Percentiles rank a stretch among this genome's conserved stretches.
Conservation (phyloP, 345 rosid species). For the Raphanus raphanistrum region DNA sequence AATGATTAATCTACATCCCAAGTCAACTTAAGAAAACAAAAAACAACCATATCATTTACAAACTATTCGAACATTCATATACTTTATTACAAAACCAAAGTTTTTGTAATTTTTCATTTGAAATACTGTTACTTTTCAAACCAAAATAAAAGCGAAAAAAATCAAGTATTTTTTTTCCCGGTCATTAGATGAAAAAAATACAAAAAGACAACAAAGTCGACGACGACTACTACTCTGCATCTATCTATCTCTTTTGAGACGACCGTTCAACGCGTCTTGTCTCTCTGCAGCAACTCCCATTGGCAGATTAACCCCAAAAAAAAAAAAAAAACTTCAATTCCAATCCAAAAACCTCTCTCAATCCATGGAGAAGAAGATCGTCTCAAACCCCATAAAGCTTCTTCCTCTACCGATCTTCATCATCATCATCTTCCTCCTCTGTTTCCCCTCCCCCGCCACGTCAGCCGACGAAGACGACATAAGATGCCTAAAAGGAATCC, state of each 20-base stretch:
- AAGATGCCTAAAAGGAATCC: conserved; percentile 63
- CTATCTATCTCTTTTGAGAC: conserved; percentile 4
- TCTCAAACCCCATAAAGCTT: conserved; percentile 17
- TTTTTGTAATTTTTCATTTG: too few relatives aligned
- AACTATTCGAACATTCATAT: not conserved
- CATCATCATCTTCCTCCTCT: conserved; percentile 17
- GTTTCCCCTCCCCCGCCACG: conserved; percentile 15
- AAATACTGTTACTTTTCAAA: too few relatives aligned
- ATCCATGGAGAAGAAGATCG: conserved; percentile 27
- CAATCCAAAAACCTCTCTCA: conserved; percentile 1
- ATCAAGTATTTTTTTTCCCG: too few relatives aligned
- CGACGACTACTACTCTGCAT: conserved; percentile 19
- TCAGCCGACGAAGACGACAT: conserved; percentile 74
- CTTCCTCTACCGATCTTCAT: not conserved
- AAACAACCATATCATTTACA: not conserved
- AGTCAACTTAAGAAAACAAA: not conserved
- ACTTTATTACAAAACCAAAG: not conserved
- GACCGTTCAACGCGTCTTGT: conserved; percentile 44
- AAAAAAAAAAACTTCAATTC: not conserved
- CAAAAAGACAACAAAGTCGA: conserved; percentile 28
- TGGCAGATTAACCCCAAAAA: not conserved
- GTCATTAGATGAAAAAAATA: not conserved
- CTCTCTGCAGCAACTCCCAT: conserved; percentile 20
- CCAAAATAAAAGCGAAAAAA: too few relatives aligned
- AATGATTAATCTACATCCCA: not conserved